A percentile compares a stretch with the other conserved stretches of the same genome.
These are phyloP conservation scores for Xylaria polymorpha DNA, from an alignment of 2,329 filamentous ascomycete genomes.

Conservation along the genomic window DNA sequence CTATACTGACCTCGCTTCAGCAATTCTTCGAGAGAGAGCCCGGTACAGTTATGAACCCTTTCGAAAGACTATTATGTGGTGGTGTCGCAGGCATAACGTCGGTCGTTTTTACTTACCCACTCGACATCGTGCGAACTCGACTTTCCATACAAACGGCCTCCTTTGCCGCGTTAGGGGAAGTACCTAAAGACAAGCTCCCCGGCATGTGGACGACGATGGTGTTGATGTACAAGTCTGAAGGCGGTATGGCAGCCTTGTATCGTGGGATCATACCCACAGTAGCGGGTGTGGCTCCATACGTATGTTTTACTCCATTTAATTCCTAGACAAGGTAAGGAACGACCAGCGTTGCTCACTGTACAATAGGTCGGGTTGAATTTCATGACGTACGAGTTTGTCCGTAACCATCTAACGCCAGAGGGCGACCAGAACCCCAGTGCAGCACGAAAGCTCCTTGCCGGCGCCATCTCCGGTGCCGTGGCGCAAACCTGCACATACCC, in stretches of 20 bases:
- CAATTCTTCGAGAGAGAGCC: conserved; percentile 82
- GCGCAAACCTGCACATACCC: conserved; percentile 99
- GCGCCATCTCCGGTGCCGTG: conserved; percentile 93
- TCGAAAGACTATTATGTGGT: conserved; percentile 86
- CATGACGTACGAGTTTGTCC: conserved; percentile 94
- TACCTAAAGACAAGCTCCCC: conserved; percentile 73
- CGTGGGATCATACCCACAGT: conserved; percentile 94
- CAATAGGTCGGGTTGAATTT: conserved; percentile 93
- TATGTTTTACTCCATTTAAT: conserved; percentile 52
- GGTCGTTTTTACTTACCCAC: conserved; percentile 92
- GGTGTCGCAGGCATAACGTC: conserved; percentile 94
- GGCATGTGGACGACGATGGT: conserved; percentile 91
- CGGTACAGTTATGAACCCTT: conserved; percentile 77
- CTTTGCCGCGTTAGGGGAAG: conserved; percentile 78
- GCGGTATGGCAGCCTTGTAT: conserved; percentile 87
- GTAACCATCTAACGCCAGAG: conserved; percentile 85
- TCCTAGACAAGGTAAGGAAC: background rate
- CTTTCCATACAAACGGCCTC: conserved; percentile 98
- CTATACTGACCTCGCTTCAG: conserved; percentile 47
- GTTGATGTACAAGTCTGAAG: conserved; percentile 90
- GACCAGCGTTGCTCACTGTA: conserved; percentile 29
- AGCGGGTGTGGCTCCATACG: conserved; percentile 94
- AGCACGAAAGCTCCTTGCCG: conserved; percentile 84
- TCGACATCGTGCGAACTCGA: conserved; percentile 96
- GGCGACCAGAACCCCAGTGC: conserved; percentile 86